Base-by-base conservation (phyloP, 208 protist genomes). In the Trypanosoma conorhini region DNA sequence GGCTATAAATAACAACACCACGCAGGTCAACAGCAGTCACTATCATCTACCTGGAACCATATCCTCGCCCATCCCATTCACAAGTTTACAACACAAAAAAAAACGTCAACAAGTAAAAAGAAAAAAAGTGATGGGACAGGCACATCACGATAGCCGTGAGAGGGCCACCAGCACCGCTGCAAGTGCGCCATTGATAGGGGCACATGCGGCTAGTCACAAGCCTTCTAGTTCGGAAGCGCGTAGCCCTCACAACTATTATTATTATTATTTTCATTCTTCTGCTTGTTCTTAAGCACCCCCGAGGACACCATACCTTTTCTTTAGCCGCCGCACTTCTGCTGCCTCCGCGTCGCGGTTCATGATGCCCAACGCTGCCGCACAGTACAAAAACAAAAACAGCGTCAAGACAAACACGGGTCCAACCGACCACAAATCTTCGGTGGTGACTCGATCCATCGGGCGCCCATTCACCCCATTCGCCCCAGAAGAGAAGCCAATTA, bases 401-500 rank as follows among this genome's bases (percentile, higher is more conserved):
- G 67, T 31, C 40, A 74, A 42, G 30, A 33, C 60, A 67, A 74
- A 74, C 0, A 7, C 26, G 8, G 42, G 38, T 24, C 26, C 28
- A 2, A 51, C 69, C 7, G 60, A 51, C 0, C 28, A 1, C 1
- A 74, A 46, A 17, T 15, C 26, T 10, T 61, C n/a, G 1, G 19
- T 19, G 55, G 67, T 67, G 28, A 30, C 28, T 4, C 24, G 9
- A 38, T 74, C 50, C 22, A 52, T 74, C 35, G 61, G 42, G 2
- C 19, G n/a, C 21, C 13, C 66, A 22, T 42, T 24, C 21, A 17
- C 10, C 13, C 0, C 42, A 17, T 1, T 5, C 33, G 33, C 30
- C 28, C 68, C 67, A 3, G 70, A 74, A 40, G 66, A 42, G 51
- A 82, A 91, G 24, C 85, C 80, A 46, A 88, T 67, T 15, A 92